Evolutionary conservation across 2,329 filamentous ascomycete genomes (phyloP).

Genomic region (Microcera coccophila): DNA sequence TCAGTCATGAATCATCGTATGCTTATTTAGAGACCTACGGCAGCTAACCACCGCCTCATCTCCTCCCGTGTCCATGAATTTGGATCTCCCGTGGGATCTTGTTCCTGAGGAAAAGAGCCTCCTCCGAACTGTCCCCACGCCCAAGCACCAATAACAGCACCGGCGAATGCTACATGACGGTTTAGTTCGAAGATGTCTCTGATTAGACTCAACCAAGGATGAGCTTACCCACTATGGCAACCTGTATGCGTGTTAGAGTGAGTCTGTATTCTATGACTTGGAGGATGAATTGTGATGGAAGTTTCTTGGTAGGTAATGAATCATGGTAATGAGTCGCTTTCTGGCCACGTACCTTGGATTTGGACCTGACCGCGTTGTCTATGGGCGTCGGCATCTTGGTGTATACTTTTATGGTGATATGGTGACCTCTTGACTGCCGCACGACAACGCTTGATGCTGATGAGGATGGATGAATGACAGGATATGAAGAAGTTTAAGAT

Average conservation of each 20-base stretch:
- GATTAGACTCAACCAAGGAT: no score
- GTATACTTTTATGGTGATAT: neutral
- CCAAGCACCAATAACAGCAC: slow-evolving; percentile 75
- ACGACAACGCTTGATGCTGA: neutral
- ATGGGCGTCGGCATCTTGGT: slow-evolving; percentile 21
- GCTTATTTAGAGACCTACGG: slow-evolving; percentile 47
- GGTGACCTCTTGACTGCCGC: neutral
- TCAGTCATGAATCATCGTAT: neutral
- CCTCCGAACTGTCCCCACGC: slow-evolving; percentile 82
- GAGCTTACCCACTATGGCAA: slow-evolving; percentile 55
- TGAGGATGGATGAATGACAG: neutral
- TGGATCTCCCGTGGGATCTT: slow-evolving; percentile 74
- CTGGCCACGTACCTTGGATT: slow-evolving; percentile 26
- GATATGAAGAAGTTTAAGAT: neutral
- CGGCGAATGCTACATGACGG: slow-evolving; percentile 69
- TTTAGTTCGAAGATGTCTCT: neutral
- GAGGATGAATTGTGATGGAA: no score
- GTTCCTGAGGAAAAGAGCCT: slow-evolving; percentile 72
- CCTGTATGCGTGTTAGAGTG: no score
- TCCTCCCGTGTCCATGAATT: slow-evolving; percentile 74
- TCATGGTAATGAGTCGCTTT: no score
- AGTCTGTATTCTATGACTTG: no score
- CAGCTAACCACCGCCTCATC: slow-evolving; percentile 73
- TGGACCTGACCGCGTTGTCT: slow-evolving; percentile 25
- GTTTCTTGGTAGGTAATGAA: no score